A percentile compares a stretch with the other conserved stretches of the same genome.
phyloP scores from a whole-genome alignment of 352 stramenopile genomes.

The Peronospora tabacina region DNA sequence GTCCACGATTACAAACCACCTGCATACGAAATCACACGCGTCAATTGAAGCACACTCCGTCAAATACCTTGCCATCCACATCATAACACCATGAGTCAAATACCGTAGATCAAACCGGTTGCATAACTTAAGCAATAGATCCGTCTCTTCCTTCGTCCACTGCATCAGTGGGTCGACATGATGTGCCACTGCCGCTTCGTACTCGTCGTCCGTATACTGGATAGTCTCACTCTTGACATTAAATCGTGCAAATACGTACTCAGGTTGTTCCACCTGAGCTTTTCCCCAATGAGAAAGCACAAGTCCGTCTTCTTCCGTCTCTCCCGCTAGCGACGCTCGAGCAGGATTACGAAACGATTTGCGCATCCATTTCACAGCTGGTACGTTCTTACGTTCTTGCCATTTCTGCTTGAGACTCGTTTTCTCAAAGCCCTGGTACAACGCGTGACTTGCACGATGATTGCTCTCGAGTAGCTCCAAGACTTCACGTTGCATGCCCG shows the following conservation, averaged over 20 bases:
- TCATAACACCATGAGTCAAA: background rate
- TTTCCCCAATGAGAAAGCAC: constrained; percentile 62
- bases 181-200: constrained; percentile 28
- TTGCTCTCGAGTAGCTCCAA: constrained; percentile 57
- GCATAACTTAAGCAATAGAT: constrained; percentile 46
- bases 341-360: constrained; percentile 58
- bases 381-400: constrained; percentile 36
- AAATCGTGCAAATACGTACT: constrained; percentile 66
- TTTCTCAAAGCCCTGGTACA: constrained; percentile 54
- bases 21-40: constrained; percentile 8
- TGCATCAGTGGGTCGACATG: constrained; percentile 45
- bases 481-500: constrained; percentile 58
- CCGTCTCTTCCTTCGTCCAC: constrained; percentile 61
- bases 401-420: constrained; percentile 61
- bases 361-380: constrained; percentile 56
- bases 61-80: background rate
- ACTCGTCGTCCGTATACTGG: constrained; percentile 50
- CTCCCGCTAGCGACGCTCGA: constrained; percentile 33
- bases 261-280: constrained; percentile 38
- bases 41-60: background rate
- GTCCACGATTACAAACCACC: constrained; percentile 56
- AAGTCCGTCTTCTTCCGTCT: constrained; percentile 33
- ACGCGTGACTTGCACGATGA: constrained; percentile 48
- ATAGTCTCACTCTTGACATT: constrained; percentile 50
- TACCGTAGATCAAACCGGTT: constrained; percentile 45